Conservation (phyloP, 805 yeast species). For the Candida railenensis region DNA sequence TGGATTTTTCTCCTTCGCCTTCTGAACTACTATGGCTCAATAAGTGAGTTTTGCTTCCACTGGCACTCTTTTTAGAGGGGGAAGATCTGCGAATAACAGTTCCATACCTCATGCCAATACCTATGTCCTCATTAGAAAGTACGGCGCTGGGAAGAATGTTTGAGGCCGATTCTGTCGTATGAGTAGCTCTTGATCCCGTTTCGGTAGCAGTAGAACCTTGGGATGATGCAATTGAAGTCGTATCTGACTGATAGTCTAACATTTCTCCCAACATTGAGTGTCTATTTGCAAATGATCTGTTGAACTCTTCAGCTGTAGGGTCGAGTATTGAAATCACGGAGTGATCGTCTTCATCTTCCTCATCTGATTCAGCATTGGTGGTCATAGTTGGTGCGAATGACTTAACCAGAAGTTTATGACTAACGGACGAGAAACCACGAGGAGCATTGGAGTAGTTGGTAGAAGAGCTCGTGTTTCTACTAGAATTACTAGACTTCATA, state of each 20-base stretch:
- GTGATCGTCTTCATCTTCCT: not conserved
- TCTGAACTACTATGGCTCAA: not conserved
- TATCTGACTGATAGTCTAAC: constrained; percentile 42
- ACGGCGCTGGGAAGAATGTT: not conserved
- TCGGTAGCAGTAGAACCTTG: not conserved
- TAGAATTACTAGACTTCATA: not conserved
- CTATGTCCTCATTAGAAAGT: constrained; percentile 9
- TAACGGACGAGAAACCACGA: not conserved
- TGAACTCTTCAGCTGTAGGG: constrained; percentile 23
- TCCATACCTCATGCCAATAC: constrained; percentile 16
- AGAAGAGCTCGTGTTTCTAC: not conserved
- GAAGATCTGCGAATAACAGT: constrained; percentile 10
- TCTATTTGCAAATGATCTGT: constrained; percentile 27
- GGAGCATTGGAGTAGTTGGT: not conserved
- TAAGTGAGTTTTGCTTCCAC: not conserved
- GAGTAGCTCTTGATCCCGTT: not conserved
- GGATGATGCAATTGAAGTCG: constrained; percentile 12
- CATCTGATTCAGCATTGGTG: not conserved
- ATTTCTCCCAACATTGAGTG: constrained; percentile 43
- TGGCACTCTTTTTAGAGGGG: constrained; percentile 1
- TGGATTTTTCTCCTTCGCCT: not conserved
- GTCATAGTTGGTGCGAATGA: not conserved
- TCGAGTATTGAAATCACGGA: constrained; percentile 8
- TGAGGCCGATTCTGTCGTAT: not conserved
- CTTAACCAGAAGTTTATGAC: not conserved